Conservation (phyloP, 345 rosid species). For the Clausena lansium region DNA sequence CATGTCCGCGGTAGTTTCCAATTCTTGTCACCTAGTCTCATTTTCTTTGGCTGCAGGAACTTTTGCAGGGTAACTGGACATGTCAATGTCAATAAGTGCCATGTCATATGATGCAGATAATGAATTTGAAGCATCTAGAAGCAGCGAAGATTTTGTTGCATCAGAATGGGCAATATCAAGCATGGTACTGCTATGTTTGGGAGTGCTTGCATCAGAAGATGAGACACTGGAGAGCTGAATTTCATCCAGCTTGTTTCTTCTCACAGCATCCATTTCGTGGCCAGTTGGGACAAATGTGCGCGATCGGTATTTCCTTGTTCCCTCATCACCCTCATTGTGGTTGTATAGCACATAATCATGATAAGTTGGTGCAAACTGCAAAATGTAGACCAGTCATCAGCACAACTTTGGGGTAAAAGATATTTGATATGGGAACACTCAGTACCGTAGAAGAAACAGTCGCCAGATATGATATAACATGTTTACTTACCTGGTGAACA, state of each 20-base stretch:
- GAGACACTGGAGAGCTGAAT: slow-evolving; percentile 67
- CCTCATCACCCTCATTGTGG: slow-evolving; percentile 83
- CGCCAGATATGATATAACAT: background rate
- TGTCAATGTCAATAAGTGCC: slow-evolving; percentile 86
- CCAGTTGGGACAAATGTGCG: slow-evolving; percentile 98
- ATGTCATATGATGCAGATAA: slow-evolving; percentile 60
- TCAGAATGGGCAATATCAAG: slow-evolving; percentile 42
- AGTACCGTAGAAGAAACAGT: background rate
- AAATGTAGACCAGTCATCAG: slow-evolving; percentile 22
- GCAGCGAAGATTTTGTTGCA: slow-evolving; percentile 65
- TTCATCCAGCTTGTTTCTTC: slow-evolving; percentile 84
- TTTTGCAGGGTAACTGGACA: slow-evolving; percentile 70
- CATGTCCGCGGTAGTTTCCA: slow-evolving; percentile 17
- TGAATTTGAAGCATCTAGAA: slow-evolving; percentile 59
- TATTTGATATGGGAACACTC: background rate
- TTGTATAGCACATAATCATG: slow-evolving; percentile 97
- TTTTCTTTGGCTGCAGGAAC: slow-evolving; percentile 71
- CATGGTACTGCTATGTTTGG: slow-evolving; percentile 29
- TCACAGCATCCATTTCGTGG: slow-evolving; percentile 89
- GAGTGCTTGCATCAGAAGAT: slow-evolving; percentile 65
- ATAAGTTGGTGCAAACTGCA: slow-evolving; percentile 95
- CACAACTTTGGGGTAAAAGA: background rate
- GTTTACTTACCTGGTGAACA: slow-evolving; percentile 77
- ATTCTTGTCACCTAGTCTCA: slow-evolving; percentile 44
- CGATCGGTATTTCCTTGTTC: slow-evolving; percentile 79